A percentile compares a stretch with the other conserved stretches of the same genome.
Conservation (phyloP, 2,329 filamentous ascomycete genomes). For the Exutisphaerella laricina region DNA sequence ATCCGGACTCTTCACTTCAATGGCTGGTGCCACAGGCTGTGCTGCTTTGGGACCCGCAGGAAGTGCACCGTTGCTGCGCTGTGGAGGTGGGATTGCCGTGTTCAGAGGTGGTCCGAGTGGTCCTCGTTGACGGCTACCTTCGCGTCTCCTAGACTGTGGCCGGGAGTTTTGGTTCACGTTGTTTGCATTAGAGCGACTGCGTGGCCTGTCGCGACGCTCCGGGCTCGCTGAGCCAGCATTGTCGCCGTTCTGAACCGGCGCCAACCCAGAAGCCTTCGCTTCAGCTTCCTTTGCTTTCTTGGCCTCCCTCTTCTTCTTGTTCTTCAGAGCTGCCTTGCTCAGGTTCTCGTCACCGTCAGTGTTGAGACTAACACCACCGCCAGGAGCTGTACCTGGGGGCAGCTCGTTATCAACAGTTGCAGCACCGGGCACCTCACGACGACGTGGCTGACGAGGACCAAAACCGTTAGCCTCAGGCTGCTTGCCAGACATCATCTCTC, state of each 20-base stretch:
- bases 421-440: constrained; percentile 80
- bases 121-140: constrained; percentile 23
- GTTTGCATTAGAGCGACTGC: constrained; percentile 30
- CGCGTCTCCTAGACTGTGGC: constrained; percentile 23
- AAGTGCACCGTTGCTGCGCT: constrained; percentile 21
- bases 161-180: constrained; percentile 27
- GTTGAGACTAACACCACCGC: constrained; percentile 60
- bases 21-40: constrained; percentile 35
- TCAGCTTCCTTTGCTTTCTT: constrained; percentile 85
- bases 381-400: constrained; percentile 63
- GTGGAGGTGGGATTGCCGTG: constrained; percentile 37
- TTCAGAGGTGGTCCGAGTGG: constrained; percentile 22
- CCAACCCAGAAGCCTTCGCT: constrained; percentile 48
- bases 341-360: constrained; percentile 64
- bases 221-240: constrained; percentile 10
- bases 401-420: constrained; percentile 58
- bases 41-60: constrained; percentile 9
- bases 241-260: constrained; percentile 43
- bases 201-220: constrained; percentile 28
- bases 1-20: constrained; percentile 51
- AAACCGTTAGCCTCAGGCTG: constrained; percentile 63
- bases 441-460: constrained; percentile 53
- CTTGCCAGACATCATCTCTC: constrained; percentile 62
- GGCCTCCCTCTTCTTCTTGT: constrained; percentile 95
- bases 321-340: constrained; percentile 83